phyloP scores from a whole-genome alignment of 129 eudicot species.

The Centaurea solstitialis region DNA sequence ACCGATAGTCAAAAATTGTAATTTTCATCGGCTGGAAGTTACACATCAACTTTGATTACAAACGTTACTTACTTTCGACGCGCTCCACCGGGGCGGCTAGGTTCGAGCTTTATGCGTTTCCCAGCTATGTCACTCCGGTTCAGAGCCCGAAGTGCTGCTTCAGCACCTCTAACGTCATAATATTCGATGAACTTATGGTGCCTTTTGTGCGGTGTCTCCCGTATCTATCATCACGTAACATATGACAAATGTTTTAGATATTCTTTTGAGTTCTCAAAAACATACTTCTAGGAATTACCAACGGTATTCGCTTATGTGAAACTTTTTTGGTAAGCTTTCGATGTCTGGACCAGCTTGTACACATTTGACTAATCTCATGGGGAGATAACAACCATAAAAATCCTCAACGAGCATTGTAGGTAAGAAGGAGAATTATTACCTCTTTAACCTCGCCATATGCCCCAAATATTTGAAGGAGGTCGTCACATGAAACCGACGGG shows the following conservation, averaged over 20 bases:
- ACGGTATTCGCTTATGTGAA: too few relatives aligned
- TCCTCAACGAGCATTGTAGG: neutral
- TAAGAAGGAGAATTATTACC: conserved; percentile 35
- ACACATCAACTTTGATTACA: neutral
- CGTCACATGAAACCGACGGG: conserved; percentile 89
- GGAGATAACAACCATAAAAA: too few relatives aligned
- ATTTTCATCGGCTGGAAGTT: neutral
- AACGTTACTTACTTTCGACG: conserved; percentile 66
- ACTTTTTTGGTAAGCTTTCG: neutral
- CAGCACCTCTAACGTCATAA: conserved; percentile 92
- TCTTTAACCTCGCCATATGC: conserved; percentile 92
- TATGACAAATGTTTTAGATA: neutral
- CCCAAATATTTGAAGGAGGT: conserved; percentile 88
- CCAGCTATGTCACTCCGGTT: conserved; percentile 96
- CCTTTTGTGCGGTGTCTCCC: conserved; percentile 89
- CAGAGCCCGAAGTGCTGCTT: conserved; percentile 77
- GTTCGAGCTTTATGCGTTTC: conserved; percentile 93
- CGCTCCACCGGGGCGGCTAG: conserved; percentile 95
- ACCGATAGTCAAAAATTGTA: neutral
- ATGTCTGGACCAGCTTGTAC: neutral
- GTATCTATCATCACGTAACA: conserved; percentile 48
- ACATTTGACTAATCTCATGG: too few relatives aligned
- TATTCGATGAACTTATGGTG: conserved; percentile 90
- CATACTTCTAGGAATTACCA: neutral
- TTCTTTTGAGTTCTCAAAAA: neutral